phyloP scores from a whole-genome alignment of 805 yeast genomes.

The Ascoidea tarda region DNA sequence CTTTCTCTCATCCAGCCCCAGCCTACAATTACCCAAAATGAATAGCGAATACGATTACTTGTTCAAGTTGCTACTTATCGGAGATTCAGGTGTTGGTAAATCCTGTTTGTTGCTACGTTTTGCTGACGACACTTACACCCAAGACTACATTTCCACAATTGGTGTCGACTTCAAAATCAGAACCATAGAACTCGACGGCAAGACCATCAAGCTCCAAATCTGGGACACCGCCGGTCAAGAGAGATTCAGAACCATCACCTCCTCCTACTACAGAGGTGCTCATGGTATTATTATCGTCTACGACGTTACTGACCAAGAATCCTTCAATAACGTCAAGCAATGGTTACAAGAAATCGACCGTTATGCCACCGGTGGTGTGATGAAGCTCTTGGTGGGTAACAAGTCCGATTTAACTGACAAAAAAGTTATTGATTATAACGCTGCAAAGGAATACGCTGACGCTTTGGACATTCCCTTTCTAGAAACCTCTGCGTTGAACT shows the following conservation, averaged over 20 bases:
- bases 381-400: slow-evolving; percentile 91
- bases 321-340: slow-evolving; percentile 91
- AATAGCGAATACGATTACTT: slow-evolving; percentile 95
- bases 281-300: slow-evolving; percentile 97
- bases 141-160: slow-evolving; percentile 92
- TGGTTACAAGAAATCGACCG: slow-evolving; percentile 99
- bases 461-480: slow-evolving; percentile 86
- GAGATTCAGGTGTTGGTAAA: slow-evolving; percentile 98
- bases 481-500: slow-evolving; percentile 90
- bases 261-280: slow-evolving; percentile 95
- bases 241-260: slow-evolving; percentile 84
- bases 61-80: slow-evolving; percentile 87
- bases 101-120: slow-evolving; percentile 89
- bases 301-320: slow-evolving; percentile 95
- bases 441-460: slow-evolving; percentile 96
- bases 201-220: slow-evolving; percentile 84
- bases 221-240: slow-evolving; percentile 99
- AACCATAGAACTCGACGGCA: slow-evolving; percentile 87
- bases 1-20: background rate
- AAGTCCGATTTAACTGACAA: slow-evolving; percentile 90
- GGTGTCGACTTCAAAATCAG: slow-evolving; percentile 98
- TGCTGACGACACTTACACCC: slow-evolving; percentile 95
- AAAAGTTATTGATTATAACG: slow-evolving; percentile 90
- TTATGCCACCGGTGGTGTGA: slow-evolving; percentile 94
- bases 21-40: slow-evolving; percentile 24